Evolutionary conservation across 768 basidiomycete species (phyloP).

Genomic region (Lyophyllum semitale): DNA sequence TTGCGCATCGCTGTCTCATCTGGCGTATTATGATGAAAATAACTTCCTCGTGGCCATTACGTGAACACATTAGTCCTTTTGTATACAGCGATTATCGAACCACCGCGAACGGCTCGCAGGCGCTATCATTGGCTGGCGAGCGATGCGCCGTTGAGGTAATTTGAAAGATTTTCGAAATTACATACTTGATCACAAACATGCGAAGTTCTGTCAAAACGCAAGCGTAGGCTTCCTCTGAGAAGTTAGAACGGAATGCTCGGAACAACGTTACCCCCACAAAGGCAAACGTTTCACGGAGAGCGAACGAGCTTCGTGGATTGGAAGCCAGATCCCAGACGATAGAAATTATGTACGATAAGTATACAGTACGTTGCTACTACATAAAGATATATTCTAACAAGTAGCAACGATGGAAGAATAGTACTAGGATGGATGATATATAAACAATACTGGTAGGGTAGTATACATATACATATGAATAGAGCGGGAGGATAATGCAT

Average conservation of each 20-base stretch:
- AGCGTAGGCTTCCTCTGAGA: slow-evolving; percentile 12
- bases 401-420: background rate
- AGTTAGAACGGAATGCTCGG: slow-evolving; percentile 11
- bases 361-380: slow-evolving; percentile 9
- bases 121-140: slow-evolving; percentile 2
- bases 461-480: slow-evolving; percentile 13
- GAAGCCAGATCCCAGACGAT: background rate
- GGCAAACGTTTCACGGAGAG: slow-evolving; percentile 16
- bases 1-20: background rate
- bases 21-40: background rate
- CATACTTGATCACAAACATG: background rate
- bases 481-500: slow-evolving; percentile 7
- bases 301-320: background rate
- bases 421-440: slow-evolving; percentile 5
- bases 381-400: background rate
- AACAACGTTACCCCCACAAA: slow-evolving; percentile 5
- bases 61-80: slow-evolving; percentile 20
- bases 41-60: slow-evolving; percentile 8
- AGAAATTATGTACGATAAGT: slow-evolving; percentile 6
- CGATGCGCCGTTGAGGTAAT: slow-evolving; percentile 11
- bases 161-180: slow-evolving; percentile 10
- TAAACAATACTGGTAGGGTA: slow-evolving; percentile 4
- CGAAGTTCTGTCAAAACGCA: slow-evolving; percentile 14
- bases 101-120: slow-evolving; percentile 9
- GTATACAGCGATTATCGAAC: slow-evolving; percentile 9